Evolutionary conservation across 192 early-diverging fungal species (phyloP), one percentile per base, ranked within the genome.

Genomic region (Linnemannia elongata): DNA sequence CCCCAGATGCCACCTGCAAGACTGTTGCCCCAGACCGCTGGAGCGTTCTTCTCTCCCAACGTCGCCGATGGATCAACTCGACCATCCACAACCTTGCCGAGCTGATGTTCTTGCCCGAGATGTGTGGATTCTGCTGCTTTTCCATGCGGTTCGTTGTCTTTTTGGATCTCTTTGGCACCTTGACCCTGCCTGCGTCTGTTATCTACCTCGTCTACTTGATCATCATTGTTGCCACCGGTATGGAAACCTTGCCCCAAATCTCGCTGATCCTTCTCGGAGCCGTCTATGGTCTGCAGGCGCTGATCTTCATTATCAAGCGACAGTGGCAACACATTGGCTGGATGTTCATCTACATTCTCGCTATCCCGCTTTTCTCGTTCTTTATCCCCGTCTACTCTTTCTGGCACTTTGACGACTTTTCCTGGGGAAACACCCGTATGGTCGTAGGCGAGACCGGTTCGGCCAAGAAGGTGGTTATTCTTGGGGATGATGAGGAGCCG

Each of bases 321-420:
- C 94, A 96, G 83, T 95, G 94, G 94, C 94, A 95, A 75, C 94
- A 96, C 68, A 91, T 96, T 74, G 95, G 95, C 3, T 95, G 95
- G 95, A 96, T 96, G 95, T 82, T 94, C 49, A 94, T 96, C 66
- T 99, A 99, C 87, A 91, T 99, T 22, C 85, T 98, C 2, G 96
- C 96, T 9, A 96, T 97, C 63, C 97, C 98, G 13, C 85, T 99
- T n/a, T 99, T 96, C 83, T 96, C 95, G 20, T 96, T 97, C 80
- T 95, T 96, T 85, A 93, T 99, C 63, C 98, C 98, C 1, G 81
- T 99, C 55, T 99, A 99, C 82, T 92, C 97, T 1, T 98, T 99
- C 93, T 98, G 97, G 98, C 97, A 99, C 90, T 97, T 98, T 93
- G 98, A 99, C 81, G 98, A 99, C 83, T 99, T 99, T 85, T 96